phyloP scores from a whole-genome alignment of 176 grass and related monocot species.

The Aechmea fasciata region DNA sequence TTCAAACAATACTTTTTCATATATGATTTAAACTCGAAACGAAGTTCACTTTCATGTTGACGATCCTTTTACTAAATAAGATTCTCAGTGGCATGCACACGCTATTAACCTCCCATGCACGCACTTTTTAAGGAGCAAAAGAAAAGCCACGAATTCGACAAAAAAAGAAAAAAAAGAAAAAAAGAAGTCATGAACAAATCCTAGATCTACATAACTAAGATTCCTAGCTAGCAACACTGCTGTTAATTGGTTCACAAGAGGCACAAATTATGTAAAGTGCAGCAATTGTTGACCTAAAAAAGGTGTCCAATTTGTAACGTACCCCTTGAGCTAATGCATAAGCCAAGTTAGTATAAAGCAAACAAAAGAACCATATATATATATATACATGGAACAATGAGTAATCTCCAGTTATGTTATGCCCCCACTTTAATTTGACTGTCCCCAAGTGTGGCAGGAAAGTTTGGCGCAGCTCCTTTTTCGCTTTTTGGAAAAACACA shows the following conservation, averaged over 20 bases:
- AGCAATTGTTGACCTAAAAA: constrained; percentile 4
- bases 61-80: no score
- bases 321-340: background rate
- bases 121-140: no score
- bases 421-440: background rate
- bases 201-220: background rate
- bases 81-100: no score
- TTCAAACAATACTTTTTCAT: no score
- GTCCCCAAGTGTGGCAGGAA: background rate
- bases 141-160: no score
- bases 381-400: background rate
- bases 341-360: background rate
- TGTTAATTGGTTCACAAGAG: background rate
- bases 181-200: background rate
- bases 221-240: background rate
- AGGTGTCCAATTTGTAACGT: background rate
- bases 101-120: no score
- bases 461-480: background rate
- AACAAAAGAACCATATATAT: background rate
- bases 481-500: background rate
- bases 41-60: no score
- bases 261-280: background rate
- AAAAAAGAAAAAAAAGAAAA: no score
- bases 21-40: no score
- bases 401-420: background rate